These are phyloP conservation scores for Lactifluus hygrophoroides DNA, from an alignment of 768 basidiomycete species.

Conservation along the genomic window DNA sequence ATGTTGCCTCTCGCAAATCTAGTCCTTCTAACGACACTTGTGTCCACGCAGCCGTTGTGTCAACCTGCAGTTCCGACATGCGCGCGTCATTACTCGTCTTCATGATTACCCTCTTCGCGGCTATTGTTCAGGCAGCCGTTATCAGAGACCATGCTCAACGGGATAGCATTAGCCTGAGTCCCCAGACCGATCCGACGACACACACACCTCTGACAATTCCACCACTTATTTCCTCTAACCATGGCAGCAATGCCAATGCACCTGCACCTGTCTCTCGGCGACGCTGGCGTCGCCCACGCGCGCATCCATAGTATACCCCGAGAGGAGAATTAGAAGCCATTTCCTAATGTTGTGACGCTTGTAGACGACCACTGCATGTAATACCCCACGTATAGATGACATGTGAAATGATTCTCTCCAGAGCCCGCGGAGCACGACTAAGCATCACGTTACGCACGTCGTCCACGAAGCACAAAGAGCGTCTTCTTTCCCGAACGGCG, in stretches of 20 bases:
- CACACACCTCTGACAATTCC: not conserved
- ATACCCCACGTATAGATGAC: no score
- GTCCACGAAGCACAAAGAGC: no score
- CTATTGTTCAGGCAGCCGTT: not conserved
- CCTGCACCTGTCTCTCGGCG: not conserved
- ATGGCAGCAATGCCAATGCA: not conserved
- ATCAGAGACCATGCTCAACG: not conserved
- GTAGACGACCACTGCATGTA: not conserved
- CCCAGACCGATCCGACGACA: not conserved
- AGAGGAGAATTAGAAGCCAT: not conserved
- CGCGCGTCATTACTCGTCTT: not conserved
- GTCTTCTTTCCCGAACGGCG: no score
- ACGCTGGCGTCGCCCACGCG: conserved; percentile 4
- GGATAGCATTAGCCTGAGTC: not conserved
- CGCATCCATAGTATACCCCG: conserved; percentile 1
- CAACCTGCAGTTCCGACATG: not conserved
- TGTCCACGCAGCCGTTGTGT: not conserved
- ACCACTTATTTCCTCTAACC: not conserved
- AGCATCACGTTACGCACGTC: no score
- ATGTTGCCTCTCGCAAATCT: not conserved
- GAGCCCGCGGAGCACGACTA: no score
- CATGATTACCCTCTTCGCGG: not conserved
- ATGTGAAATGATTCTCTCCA: no score
- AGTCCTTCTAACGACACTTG: not conserved
- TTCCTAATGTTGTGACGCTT: not conserved